Conservation (phyloP, 352 stramenopile species). For the Phytopythium helicoides region DNA sequence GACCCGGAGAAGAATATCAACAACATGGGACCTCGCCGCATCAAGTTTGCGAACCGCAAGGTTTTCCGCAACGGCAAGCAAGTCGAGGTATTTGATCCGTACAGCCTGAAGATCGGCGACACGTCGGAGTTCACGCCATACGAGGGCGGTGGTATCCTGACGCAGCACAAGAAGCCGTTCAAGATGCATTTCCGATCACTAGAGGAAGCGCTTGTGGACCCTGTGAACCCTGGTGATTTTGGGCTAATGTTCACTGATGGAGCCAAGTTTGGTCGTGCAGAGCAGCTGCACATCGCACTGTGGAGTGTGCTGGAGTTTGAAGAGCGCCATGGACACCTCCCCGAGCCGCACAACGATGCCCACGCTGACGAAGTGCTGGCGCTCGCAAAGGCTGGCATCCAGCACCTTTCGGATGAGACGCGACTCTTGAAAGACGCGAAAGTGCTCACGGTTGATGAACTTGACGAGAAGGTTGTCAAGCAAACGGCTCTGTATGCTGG, state of each 20-base stretch:
- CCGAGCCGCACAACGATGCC: constrained; percentile 58
- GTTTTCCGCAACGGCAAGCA: constrained; percentile 85
- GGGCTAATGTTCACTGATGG: constrained; percentile 87
- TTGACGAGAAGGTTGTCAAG: constrained; percentile 67
- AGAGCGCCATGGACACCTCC: constrained; percentile 57
- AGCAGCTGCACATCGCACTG: constrained; percentile 74
- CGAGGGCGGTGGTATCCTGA: constrained; percentile 75
- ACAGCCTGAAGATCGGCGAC: constrained; percentile 79
- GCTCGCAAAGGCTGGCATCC: constrained; percentile 64
- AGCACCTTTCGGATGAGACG: constrained; percentile 64
- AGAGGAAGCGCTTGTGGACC: constrained; percentile 63
- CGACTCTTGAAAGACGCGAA: constrained; percentile 21
- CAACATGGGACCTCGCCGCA: constrained; percentile 64
- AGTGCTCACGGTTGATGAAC: constrained; percentile 59
- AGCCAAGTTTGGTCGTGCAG: constrained; percentile 83
- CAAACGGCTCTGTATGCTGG: constrained; percentile 54
- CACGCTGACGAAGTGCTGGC: constrained; percentile 62
- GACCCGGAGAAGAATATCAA: constrained; percentile 76
- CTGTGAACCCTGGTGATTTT: constrained; percentile 66
- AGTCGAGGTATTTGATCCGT: constrained; percentile 83
- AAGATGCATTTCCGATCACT: constrained; percentile 73
- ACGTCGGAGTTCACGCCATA: constrained; percentile 81
- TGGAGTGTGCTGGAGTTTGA: constrained; percentile 85
- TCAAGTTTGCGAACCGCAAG: constrained; percentile 85
- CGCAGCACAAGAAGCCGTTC: constrained; percentile 83